These are phyloP conservation scores for Phaeosphaeria sp. DNA, from an alignment of 2,329 filamentous ascomycete genomes.

Conservation along the genomic window DNA sequence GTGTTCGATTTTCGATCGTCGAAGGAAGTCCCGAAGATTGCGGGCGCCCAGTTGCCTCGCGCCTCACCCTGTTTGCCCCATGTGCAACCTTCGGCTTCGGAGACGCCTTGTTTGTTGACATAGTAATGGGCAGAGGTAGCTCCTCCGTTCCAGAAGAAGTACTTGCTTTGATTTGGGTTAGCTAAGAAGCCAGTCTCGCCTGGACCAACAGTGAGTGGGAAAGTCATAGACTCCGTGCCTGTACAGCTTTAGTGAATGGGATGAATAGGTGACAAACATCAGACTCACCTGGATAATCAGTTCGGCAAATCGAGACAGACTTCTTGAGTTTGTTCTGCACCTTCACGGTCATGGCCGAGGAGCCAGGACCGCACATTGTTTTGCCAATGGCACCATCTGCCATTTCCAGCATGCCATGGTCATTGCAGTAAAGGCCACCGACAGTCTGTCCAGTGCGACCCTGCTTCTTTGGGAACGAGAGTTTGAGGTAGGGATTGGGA, in stretches of 20 bases:
- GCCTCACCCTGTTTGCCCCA: constrained; percentile 71
- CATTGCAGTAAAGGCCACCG: constrained; percentile 83
- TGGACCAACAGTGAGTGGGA: constrained; percentile 71
- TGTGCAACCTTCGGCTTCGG: constrained; percentile 71
- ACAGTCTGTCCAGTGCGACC: constrained; percentile 82
- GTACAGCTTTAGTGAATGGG: constrained; percentile 9
- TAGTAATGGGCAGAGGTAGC: constrained; percentile 94
- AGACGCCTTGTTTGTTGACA: constrained; percentile 81
- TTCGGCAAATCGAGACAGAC: constrained; percentile 82
- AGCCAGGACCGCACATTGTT: constrained; percentile 77
- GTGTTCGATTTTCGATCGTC: constrained; percentile 50
- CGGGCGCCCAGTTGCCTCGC: constrained; percentile 83
- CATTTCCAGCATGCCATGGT: constrained; percentile 80
- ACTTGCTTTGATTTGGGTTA: constrained; percentile 73
- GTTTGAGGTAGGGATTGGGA: constrained; percentile 88
- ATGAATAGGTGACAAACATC: too few relatives aligned
- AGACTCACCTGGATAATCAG: constrained; percentile 83
- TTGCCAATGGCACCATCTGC: constrained; percentile 58
- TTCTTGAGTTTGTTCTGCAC: constrained; percentile 76
- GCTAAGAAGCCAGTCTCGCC: constrained; percentile 70
- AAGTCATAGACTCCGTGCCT: constrained; percentile 82
- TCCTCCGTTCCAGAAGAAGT: constrained; percentile 79
- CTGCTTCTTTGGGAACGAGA: constrained; percentile 84
- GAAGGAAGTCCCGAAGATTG: constrained; percentile 83
- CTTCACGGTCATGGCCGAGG: constrained; percentile 66